Conservation (phyloP, 78 protist species). For the Monocercomonoides exilis region DNA sequence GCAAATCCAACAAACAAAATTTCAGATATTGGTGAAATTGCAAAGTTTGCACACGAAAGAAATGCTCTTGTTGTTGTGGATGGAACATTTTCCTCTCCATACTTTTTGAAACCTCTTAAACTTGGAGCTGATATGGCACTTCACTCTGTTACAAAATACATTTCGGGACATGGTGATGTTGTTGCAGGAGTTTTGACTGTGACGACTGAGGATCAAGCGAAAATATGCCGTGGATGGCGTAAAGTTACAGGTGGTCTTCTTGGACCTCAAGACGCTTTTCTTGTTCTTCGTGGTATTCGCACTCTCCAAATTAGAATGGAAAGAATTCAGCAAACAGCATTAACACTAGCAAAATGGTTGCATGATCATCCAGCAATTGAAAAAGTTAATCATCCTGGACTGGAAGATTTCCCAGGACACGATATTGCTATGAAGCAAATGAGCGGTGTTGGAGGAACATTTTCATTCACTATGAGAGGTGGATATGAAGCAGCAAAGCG, state of each 20-base stretch:
- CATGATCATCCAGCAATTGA: slow-evolving; percentile 41
- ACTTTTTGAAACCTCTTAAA: slow-evolving; percentile 61
- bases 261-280: slow-evolving; percentile 74
- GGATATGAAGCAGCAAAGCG: not conserved
- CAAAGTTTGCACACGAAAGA: slow-evolving; percentile 55
- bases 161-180: slow-evolving; percentile 81
- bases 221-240: slow-evolving; percentile 46
- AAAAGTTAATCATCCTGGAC: slow-evolving; percentile 70
- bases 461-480: slow-evolving; percentile 30
- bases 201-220: slow-evolving; percentile 32
- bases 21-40: slow-evolving; percentile 50
- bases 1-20: slow-evolving; percentile 76
- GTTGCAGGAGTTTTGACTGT: slow-evolving; percentile 63
- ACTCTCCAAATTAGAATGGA: slow-evolving; percentile 68
- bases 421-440: slow-evolving; percentile 53
- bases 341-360: not conserved
- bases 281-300: slow-evolving; percentile 67
- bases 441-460: slow-evolving; percentile 36
- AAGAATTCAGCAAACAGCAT: slow-evolving; percentile 19
- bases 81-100: slow-evolving; percentile 82
- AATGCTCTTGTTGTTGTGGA: slow-evolving; percentile 70
- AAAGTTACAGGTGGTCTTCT: slow-evolving; percentile 61
- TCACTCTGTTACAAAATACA: slow-evolving; percentile 79
- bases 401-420: slow-evolving; percentile 66
- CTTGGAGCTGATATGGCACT: slow-evolving; percentile 85